Evolutionary conservation across 1,139 yeast species (phyloP), one percentile per base, ranked within the genome.

Genomic region (Candida tetrigidarum): DNA sequence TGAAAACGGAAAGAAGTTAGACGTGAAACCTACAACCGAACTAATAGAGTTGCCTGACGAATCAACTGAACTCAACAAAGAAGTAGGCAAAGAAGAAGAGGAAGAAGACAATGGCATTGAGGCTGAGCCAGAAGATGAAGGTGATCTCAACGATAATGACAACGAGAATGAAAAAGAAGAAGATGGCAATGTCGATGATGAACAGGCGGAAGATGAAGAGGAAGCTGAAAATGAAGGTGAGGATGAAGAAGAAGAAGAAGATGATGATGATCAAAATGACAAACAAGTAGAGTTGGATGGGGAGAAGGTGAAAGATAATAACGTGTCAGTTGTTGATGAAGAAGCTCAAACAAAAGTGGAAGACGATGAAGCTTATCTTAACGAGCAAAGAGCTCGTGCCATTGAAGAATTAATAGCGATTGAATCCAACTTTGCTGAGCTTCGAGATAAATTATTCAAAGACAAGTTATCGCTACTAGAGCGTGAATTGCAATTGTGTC

Each of bases 401-500:
- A 71, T 89, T 38, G 76, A 78, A 42, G 83, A 78, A 43, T 77
- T 93, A 44, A 85, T 91, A 2, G 80, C 79, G 19, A 89, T 93
- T 49, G 99, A 93, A 61, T 73, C 84, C 37, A 85, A 85, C 46
- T 93, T 92, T 73, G 97, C 98, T 3, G 76, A 80, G 52, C 72
- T 92, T 49, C 81, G 97, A 51, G 98, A 93, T 63, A 78, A 79
- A 61, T 66, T 86, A 35, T 86, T 82, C 58, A 86, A 83, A 49
- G 89, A 85, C 62, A 91, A 89, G 62, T 71, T 91, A 62, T 74
- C 79, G 41, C 78, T 88, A 50, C 75, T 87, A 50, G 90, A 88
- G 55, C 85, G 87, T 38, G 98, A 93, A 64, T 71, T 92, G 50
- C 88, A 86, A 57, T 80, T 92, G 74, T 92, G 98, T 66, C 71